Conservation (phyloP, 129 eudicot genomes). For the Apium graveolens region DNA sequence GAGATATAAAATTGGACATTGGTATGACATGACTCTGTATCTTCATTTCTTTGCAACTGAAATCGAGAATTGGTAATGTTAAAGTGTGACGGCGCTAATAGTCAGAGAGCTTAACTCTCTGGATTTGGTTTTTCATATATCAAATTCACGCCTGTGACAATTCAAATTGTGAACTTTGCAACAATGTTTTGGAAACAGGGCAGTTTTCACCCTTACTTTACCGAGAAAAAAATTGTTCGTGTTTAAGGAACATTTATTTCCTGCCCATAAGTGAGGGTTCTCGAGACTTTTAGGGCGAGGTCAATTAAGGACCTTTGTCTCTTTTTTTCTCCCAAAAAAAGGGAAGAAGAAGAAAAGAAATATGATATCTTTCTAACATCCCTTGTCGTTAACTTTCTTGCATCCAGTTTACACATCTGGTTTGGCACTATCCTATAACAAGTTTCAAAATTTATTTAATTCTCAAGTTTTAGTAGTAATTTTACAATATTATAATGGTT, state of each 20-base stretch:
- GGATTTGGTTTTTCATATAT: background rate
- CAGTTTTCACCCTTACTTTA: background rate
- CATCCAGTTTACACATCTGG: background rate
- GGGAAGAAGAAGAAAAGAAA: background rate
- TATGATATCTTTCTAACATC: background rate
- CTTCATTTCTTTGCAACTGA: background rate
- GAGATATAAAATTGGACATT: background rate
- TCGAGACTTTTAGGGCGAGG: background rate
- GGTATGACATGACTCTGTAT: background rate
- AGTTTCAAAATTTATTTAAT: no score
- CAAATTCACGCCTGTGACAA: background rate
- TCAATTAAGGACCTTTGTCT: background rate
- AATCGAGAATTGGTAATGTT: background rate
- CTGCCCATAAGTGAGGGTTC: background rate
- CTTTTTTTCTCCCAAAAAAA: background rate
- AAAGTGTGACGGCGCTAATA: background rate
- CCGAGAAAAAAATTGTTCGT: background rate
- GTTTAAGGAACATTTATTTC: background rate
- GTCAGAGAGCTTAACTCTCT: background rate
- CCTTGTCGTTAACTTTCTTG: background rate
- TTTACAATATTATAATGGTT: background rate
- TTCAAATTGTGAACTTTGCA: background rate
- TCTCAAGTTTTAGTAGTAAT: no score
- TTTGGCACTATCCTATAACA: background rate
- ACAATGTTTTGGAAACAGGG: background rate